phyloP scores from a whole-genome alignment of 371 early-diverging fungal genomes.

The Rhizopus microsporus region DNA sequence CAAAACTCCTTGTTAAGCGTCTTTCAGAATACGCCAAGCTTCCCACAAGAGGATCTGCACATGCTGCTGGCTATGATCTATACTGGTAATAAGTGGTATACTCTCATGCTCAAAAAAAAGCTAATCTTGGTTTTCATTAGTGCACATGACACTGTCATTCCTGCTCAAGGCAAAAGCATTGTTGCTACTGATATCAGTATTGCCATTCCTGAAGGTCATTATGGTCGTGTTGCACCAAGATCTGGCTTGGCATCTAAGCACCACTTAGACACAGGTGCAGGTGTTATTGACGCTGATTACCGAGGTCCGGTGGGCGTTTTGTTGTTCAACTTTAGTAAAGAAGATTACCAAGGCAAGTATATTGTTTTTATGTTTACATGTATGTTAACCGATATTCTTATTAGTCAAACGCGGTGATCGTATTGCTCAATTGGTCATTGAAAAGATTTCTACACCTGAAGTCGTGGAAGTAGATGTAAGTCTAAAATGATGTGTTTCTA shows the following conservation, averaged over 20 bases:
- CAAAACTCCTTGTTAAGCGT: constrained; percentile 57
- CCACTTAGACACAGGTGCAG: constrained; percentile 94
- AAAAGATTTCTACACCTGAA: constrained; percentile 81
- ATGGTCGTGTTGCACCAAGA: constrained; percentile 96
- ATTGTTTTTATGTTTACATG: constrained; percentile 39
- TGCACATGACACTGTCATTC: constrained; percentile 68
- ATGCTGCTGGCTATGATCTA: constrained; percentile 96
- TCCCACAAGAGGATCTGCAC: constrained; percentile 78
- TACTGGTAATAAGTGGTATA: constrained; percentile 62
- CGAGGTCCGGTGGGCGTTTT: constrained; percentile 81
- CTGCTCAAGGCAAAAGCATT: constrained; percentile 70
- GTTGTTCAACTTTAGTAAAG: constrained; percentile 88
- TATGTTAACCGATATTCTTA: constrained; percentile 26
- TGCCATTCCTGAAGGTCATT: constrained; percentile 83
- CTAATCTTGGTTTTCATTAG: constrained; percentile 31
- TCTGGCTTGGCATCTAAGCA: constrained; percentile 91
- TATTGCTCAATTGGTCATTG: constrained; percentile 96
- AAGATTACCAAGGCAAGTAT: constrained; percentile 70
- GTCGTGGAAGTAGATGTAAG: constrained; percentile 76
- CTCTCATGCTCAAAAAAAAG: background rate
- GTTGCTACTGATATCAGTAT: constrained; percentile 85
- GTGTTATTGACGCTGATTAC: constrained; percentile 97
- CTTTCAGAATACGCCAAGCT: constrained; percentile 71
- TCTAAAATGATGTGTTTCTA: background rate
- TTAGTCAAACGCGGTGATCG: constrained; percentile 88